Base-by-base conservation (phyloP, 768 basidiomycete genomes). In the Leucocoprinus sp. region DNA sequence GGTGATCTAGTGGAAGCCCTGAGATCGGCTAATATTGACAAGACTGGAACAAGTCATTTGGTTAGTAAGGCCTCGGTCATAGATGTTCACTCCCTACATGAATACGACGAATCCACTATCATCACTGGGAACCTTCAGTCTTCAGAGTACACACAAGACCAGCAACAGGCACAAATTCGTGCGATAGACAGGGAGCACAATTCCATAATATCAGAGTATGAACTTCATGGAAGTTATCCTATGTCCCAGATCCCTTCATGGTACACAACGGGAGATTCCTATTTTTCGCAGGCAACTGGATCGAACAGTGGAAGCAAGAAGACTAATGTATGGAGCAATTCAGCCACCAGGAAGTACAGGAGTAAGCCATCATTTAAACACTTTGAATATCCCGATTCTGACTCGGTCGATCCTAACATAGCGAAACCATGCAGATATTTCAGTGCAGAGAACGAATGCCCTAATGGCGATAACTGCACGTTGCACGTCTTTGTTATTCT, bases 341-440 rank as follows among this genome's bases (percentile, higher is more conserved):
- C 57, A 8, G 44, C 63, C 24, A 27, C 26, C 11, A 27, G 26
- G 26, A 66, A 67, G 33, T 71, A 67, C 50, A 72, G 70, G 51
- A 74, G 72, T 72, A 43, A 14, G 67, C 58, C 21, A 37, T 31
- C 34, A 28, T 41, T 45, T 37, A 43, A 14, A n/a, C 3, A 19
- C 26, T 37, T n/a, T 5, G 31, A 18, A 17, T 24, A 26, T 43
- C 36, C 21, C 8, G 9, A 42, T 24, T 11, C 27, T 14, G 17
- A 11, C 21, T 37, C 45, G 31, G 45, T 22, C 42, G 43, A 23
- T 22, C 31, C 15, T 27, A 35, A n/a, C 18, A n/a, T 42, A 82
- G 80, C 78, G 1, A 81, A 81, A 48, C 73, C 72, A 21, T 82
- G 80, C 60, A 77, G 72, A 56, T 81, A 74, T 55, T 77, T 66